Evolutionary conservation across 768 basidiomycete genomes (phyloP), one percentile per base, ranked within the genome.

Genomic region (Boletus sp.): DNA sequence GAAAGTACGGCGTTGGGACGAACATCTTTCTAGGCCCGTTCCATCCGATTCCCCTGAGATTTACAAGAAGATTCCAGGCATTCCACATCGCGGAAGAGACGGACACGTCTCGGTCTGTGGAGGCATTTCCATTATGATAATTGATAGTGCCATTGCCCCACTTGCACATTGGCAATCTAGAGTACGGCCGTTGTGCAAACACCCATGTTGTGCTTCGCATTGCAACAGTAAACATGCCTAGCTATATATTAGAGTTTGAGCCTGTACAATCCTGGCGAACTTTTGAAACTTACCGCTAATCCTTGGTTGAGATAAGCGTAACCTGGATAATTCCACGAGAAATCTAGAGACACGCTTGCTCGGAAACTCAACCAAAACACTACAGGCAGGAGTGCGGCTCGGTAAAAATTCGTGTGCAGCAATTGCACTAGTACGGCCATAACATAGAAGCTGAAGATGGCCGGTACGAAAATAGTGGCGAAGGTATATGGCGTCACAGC

Each of bases 341-440:
- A 44, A 50, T 73, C 70, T 39, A 71, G 29, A n/a, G 60, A 54
- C 47, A 58, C 51, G 14, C 71, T 68, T 4, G 77, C 76, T 14
- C 78, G 74, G 52, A 78, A 79, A 17, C 77, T 66, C 7, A 68
- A 54, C 72, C 76, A 80, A 32, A 81, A 64, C 5, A 81, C 77
- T 12, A 81, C 56, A 3, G 83, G 82, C 29, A 85, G 73, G 36
- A 85, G 58, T 12, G 79, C 77, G 33, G 77, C 56, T 46, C 83
- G 79, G 54, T 79, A 66, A 4, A 70, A 47, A 45, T 71, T 68
- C 1, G 83, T 83, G 33, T 68, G 69, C 0, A 80, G 80, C 14
- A 78, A 64, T 39, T 82, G 72, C 7, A 84, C 80, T 48, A 87
- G 75, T 35, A 83, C 66, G 12, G 84, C 84, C 52, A 80, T 80